Conservation (phyloP, 164 flowering plant genomes). For the Berberis thunbergii region DNA sequence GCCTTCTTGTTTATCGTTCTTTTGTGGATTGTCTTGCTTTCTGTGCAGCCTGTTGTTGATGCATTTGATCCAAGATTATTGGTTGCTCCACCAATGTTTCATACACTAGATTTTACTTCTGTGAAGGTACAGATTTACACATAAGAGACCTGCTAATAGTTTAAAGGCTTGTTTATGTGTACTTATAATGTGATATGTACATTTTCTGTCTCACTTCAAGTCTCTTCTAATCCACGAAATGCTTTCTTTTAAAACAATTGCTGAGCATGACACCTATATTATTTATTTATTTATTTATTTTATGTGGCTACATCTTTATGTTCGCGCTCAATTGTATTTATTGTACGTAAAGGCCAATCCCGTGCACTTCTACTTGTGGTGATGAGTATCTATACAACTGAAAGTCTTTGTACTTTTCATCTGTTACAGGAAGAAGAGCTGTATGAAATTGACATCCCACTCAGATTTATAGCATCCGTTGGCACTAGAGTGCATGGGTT, state of each 20-base stretch:
- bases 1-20: neutral
- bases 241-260: too few relatives aligned
- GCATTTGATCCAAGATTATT: slow-evolving; percentile 98
- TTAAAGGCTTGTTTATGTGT: neutral
- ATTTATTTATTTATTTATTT: too few relatives aligned
- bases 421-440: slow-evolving; percentile 78
- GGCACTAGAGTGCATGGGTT: slow-evolving; percentile 90
- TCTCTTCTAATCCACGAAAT: too few relatives aligned
- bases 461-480: slow-evolving; percentile 64
- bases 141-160: neutral
- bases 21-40: slow-evolving; percentile 7
- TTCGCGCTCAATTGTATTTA: too few relatives aligned
- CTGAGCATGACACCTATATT: too few relatives aligned
- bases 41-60: slow-evolving; percentile 91
- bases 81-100: slow-evolving; percentile 75
- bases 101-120: slow-evolving; percentile 61
- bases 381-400: neutral
- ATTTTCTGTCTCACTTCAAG: too few relatives aligned
- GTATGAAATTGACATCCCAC: slow-evolving; percentile 84
- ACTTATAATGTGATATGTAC: neutral
- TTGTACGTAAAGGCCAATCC: too few relatives aligned
- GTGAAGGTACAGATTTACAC: slow-evolving; percentile 44
- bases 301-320: too few relatives aligned
- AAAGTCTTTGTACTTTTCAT: neutral
- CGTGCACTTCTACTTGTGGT: neutral